Evolutionary conservation across 305 asterid species (phyloP).

Genomic region (Fraxinus sp.): DNA sequence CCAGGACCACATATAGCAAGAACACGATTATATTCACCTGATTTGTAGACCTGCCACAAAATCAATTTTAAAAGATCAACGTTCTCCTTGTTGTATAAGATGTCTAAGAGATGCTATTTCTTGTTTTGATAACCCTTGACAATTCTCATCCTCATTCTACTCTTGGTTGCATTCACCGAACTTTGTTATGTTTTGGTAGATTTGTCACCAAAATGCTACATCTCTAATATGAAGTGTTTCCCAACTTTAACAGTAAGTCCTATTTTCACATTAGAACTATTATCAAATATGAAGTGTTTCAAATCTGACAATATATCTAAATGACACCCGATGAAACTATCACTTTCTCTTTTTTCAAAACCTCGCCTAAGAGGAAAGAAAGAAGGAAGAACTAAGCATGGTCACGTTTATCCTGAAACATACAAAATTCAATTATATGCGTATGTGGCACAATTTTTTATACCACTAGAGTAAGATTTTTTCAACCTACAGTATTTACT

Average conservation of each 20-base stretch:
- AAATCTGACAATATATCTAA: neutral
- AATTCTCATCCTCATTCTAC: neutral
- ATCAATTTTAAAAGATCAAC: neutral
- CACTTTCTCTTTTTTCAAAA: neutral
- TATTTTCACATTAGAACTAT: neutral
- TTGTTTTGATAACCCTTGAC: neutral
- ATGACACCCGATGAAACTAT: neutral
- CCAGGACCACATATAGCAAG: conserved; percentile 94
- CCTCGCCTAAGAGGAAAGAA: neutral
- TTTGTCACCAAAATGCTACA: neutral
- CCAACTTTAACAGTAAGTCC: neutral
- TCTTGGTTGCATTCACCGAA: neutral
- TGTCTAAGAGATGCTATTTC: neutral
- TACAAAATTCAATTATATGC: neutral
- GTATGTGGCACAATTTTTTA: neutral
- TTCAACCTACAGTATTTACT: neutral
- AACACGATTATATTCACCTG: conserved; percentile 57
- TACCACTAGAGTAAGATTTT: neutral
- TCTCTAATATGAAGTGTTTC: neutral
- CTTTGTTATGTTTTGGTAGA: neutral
- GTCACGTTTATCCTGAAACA: neutral
- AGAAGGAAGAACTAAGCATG: neutral
- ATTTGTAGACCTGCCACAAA: conserved; percentile 64
- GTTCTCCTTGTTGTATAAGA: neutral
- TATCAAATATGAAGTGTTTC: neutral